Evolutionary conservation across 2,329 filamentous ascomycete genomes (phyloP).

Genomic region (Knufia petricola): DNA sequence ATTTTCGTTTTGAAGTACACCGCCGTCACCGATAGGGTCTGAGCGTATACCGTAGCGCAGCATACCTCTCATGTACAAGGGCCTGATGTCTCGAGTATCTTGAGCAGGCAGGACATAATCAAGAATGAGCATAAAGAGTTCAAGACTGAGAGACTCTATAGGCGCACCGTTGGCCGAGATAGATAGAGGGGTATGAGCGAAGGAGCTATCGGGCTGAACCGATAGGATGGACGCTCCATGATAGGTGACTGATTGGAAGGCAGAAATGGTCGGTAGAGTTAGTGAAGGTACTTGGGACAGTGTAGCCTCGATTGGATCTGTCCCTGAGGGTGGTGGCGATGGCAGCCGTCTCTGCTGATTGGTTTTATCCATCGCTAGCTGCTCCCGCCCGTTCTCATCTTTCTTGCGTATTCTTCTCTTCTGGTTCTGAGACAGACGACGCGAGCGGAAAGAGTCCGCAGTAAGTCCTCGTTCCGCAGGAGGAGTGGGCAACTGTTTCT

Average conservation of each 20-base stretch:
- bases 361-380: background rate
- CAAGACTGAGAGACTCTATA: background rate
- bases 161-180: background rate
- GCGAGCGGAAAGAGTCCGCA: too few species aligned
- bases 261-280: background rate
- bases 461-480: background rate
- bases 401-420: background rate
- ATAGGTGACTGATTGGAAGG: background rate
- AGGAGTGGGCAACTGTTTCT: background rate
- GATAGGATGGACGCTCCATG: background rate
- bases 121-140: slow-evolving; percentile 6
- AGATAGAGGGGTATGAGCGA: background rate
- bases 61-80: slow-evolving; percentile 15
- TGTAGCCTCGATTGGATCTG: background rate
- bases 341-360: background rate
- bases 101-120: background rate
- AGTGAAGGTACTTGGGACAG: background rate
- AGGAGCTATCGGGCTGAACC: background rate
- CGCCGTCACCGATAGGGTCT: background rate
- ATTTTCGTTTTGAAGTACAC: slow-evolving; percentile 12
- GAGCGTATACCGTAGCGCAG: slow-evolving; percentile 1
- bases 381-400: background rate
- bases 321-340: slow-evolving; percentile 2
- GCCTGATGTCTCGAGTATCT: background rate
- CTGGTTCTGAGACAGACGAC: background rate